Base-by-base conservation (phyloP, 768 basidiomycete species). In the Russula sp. region DNA sequence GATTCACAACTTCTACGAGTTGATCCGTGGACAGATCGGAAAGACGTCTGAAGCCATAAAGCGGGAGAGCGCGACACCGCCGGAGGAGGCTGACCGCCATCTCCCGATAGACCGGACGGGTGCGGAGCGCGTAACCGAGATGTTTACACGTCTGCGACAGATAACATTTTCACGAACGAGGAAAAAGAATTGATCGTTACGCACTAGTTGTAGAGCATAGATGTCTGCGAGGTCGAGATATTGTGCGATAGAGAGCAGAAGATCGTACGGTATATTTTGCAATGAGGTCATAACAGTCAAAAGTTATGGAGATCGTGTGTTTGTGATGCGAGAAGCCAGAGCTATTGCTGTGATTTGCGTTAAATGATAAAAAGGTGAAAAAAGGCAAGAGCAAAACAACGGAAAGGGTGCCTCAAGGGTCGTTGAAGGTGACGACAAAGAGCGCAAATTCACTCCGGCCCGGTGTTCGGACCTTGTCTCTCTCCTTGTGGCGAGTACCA, bases 11-110 rank as follows among this genome's bases (percentile, higher is more conserved):
- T 6, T 76, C 78, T 65, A 87, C 81, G 35, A 89, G 84, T 57
- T 82, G 79, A 42, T 77, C 76, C 2, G 84, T 86, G 3, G 81
- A 78, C 1, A 89, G 82, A 70, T 89, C 87, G 6, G 82, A 77
- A 48, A 88, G 77, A 27, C 84, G 82, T 65, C 86, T 84, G 67
- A 89, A 89, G 27, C 87, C 87, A 40, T 82, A 81, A 42, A 89
- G 76, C 2, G 87, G 87, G 11, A 89, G 73, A 0, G 87, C 82
- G 5, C 88, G 81, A 69, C 87, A 88, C 62, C 86, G 79, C 6
- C 80, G 78, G 3, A 89, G 81, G 16, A 89, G 76, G 65, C 80
- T 78, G 56, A 79, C 77, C 11, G 87, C 86, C 45, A 88, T 79
- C 58, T 83, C 79, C 49, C 85, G 82, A 72, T 85, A 88, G 4